Base-by-base conservation (phyloP, 2,329 filamentous ascomycete genomes). In the Pleomassaria siparia region DNA sequence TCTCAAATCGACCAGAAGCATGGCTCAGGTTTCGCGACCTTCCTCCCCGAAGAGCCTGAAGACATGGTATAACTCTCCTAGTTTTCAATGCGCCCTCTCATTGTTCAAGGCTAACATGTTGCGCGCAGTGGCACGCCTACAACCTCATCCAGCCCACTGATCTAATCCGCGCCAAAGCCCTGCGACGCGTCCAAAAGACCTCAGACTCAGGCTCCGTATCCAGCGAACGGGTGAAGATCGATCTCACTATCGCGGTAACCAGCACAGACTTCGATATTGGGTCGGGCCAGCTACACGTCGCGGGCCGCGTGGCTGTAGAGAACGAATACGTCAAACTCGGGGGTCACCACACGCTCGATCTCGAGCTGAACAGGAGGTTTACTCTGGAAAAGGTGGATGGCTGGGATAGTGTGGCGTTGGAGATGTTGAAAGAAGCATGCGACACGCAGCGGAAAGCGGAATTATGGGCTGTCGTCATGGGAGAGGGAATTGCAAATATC, bases 381-480 rank as follows among this genome's bases (percentile, higher is more conserved):
- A 92, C 88, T 6, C 70, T 99, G 7, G 87, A 91, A 74, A 97
- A 97, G 73, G 86, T 66, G 44, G 57, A 74, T 67, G 82, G 91
- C 33, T 99, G 94, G 94, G 94, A 99, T 71, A 91, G 87, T 57
- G 85, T 99, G 10, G 89, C 91, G 3, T 76, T 87, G 40, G 85
- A 88, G 49, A 86, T 88, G 37, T 80, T 99, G 10, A 78, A 82
- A 47, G 89, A 96, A 67, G 87, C 91, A 1, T 80, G 92, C 12
- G 85, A 89, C 59, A 84, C 88, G 58, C 86, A 89, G 55, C 85
- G 86, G 62, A 85, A 88, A 52, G 91, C 90, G 1, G 87, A 92
- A 52, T 80, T 95, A 15, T 89, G 91, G 46, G 92, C 94, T 0
- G 86, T 97, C 1, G 88, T 97, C 20, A 92, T 99, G 87, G 89